Base-by-base conservation (phyloP, 2,329 filamentous ascomycete genomes). In the Fusarium oligoseptatum region DNA sequence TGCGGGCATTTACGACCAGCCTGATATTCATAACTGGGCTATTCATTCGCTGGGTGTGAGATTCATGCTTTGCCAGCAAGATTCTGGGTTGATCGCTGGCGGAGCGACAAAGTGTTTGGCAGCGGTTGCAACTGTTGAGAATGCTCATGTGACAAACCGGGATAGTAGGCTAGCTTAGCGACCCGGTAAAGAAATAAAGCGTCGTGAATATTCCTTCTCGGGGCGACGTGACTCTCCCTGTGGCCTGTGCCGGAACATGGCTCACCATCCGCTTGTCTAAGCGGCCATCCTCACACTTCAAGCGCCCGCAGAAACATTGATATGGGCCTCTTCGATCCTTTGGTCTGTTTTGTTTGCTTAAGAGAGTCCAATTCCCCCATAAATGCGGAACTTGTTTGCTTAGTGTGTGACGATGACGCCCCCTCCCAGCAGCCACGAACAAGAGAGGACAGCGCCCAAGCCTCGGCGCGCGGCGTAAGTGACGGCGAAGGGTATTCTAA, bases 61-160 rank as follows among this genome's bases (percentile, higher is more conserved):
- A 4, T 73, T 64, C 39, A 37, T 73, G 43, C 39, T 73, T 2
- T 66, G 64, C 22, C 65, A 71, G 15, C 71, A 71, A 34, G 71
- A 73, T 37, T 36, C 67, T 32, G 64, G 63, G 3, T 43, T 72
- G 36, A 65, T 72, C 37, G 67, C 70, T 34, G 43, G 52, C 8
- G 67, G 64, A 15, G 70, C 20, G 27, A 50, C 15, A 57, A 43
- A 29, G 50, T 57, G 52, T 22, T 37, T 57, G 32, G 52, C 32
- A 7, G 52, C 68, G 2, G 56, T 41, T 9, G 36, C 56, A 32
- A 61, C 32, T 6, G 60, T 68, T 3, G 64, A 60, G 8, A 41
- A 68, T 39, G 64, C 60, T 14, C 64, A 48, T 3, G n/a, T 56
- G 37, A 68, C 32, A 55, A 57, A 57, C 29, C 24, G 29, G 14